These are phyloP conservation scores for Umbelopsis sp. DNA, from an alignment of 192 early-diverging fungal species.

Conservation along the genomic window DNA sequence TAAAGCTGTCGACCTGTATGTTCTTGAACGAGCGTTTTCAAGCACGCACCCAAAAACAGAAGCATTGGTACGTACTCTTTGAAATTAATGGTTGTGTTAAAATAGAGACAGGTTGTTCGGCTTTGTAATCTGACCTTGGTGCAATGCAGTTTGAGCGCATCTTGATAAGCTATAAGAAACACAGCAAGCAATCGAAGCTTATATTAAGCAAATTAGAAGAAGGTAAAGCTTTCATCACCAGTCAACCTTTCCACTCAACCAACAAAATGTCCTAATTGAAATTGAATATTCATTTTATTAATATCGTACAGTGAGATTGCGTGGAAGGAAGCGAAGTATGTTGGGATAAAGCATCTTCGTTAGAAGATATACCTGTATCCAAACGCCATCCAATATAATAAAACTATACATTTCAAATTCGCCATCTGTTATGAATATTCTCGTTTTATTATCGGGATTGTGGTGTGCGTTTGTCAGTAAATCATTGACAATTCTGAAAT, in stretches of 20 bases:
- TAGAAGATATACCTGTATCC: not conserved
- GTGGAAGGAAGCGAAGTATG: conserved; percentile 85
- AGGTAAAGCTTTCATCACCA: conserved; percentile 45
- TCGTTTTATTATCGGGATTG: too few species aligned
- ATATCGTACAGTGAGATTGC: conserved; percentile 60
- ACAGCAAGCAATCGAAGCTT: conserved; percentile 57
- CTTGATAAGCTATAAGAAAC: conserved; percentile 63
- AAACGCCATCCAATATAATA: not conserved
- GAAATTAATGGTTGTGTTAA: too few species aligned
- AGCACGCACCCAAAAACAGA: conserved; percentile 93
- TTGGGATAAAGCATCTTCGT: conserved; percentile 49
- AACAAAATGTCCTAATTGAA: not conserved
- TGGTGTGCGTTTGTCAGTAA: too few species aligned
- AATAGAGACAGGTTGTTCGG: not conserved
- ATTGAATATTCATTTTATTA: not conserved
- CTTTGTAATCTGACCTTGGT: conserved; percentile 3
- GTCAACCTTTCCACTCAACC: not conserved
- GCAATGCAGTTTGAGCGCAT: conserved; percentile 69
- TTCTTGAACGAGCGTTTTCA: conserved; percentile 89
- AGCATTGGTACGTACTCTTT: conserved; percentile 55
- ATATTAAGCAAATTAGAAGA: conserved; percentile 78
- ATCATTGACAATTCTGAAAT: too few species aligned
- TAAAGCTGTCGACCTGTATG: conserved; percentile 98
- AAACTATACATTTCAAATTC: not conserved
- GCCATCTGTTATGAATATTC: too few species aligned